These are phyloP conservation scores for Rhizodiscina lignyota DNA, from an alignment of 495 filamentous ascomycete genomes.

Conservation along the genomic window DNA sequence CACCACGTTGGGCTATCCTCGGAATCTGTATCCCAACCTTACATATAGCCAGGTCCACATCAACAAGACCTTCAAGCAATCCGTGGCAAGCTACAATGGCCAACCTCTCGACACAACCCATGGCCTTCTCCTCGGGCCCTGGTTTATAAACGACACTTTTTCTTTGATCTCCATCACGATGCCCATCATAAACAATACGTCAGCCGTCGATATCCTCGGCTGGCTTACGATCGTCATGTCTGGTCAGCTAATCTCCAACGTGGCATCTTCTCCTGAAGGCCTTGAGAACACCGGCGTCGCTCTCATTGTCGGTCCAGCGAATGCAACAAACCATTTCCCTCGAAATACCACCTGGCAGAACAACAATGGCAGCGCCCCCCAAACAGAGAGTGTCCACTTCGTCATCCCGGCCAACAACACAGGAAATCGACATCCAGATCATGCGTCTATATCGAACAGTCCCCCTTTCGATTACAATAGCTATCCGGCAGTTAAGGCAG, in stretches of 20 bases:
- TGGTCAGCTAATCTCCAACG: conserved; percentile 36
- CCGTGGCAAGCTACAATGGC: conserved; percentile 26
- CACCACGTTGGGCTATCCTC: conserved; percentile 39
- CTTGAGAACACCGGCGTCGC: conserved; percentile 49
- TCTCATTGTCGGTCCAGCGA: conserved; percentile 48
- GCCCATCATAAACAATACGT: conserved; percentile 50
- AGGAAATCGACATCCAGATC: conserved; percentile 29
- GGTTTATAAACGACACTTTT: conserved; percentile 46
- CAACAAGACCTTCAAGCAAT: conserved; percentile 22
- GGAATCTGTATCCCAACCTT: conserved; percentile 56
- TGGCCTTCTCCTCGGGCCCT: conserved; percentile 50
- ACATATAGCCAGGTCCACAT: conserved; percentile 31
- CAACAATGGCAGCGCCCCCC: conserved; percentile 4
- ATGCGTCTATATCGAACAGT: conserved; percentile 25
- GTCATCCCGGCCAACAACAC: conserved; percentile 24
- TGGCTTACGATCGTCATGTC: conserved; percentile 61
- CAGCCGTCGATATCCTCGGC: conserved; percentile 42
- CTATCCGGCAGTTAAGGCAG: conserved; percentile 40
- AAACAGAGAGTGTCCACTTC: conserved; percentile 19
- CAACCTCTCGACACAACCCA: conserved; percentile 33
- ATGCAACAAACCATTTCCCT: conserved; percentile 47
- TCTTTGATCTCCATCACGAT: conserved; percentile 69
- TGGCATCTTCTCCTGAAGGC: conserved; percentile 46
- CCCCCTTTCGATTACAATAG: conserved; percentile 35
- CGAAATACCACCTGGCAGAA: conserved; percentile 14